phyloP scores from a whole-genome alignment of 345 rosid genomes.

The Hypericum perforatum region DNA sequence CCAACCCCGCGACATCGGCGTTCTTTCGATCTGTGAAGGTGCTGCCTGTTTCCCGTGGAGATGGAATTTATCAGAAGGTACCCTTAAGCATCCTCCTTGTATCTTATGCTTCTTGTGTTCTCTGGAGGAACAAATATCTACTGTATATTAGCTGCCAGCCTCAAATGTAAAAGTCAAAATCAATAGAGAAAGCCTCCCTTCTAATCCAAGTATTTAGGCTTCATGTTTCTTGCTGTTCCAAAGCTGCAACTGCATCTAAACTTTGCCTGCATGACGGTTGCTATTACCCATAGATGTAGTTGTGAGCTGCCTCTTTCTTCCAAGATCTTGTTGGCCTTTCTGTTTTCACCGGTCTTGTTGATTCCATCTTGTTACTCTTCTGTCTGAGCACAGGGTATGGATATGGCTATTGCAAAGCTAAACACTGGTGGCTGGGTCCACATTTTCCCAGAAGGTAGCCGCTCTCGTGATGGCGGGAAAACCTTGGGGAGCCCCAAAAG shows the following conservation, averaged over 20 bases:
- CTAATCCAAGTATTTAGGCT: too few species aligned
- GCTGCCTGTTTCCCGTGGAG: conserved; percentile 86
- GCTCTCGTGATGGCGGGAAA: conserved; percentile 91
- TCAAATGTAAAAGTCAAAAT: too few species aligned
- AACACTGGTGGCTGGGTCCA: conserved; percentile 96
- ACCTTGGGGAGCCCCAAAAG: conserved; percentile 74
- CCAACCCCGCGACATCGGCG: conserved; percentile 75
- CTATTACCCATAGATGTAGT: too few species aligned
- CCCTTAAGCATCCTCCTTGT: not conserved
- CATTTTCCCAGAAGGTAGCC: conserved; percentile 95
- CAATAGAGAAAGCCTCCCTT: too few species aligned
- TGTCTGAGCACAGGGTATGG: conserved; percentile 64
- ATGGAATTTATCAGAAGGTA: conserved; percentile 95
- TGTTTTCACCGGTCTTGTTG: not conserved
- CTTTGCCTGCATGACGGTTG: too few species aligned
- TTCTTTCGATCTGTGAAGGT: conserved; percentile 86
- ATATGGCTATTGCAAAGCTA: conserved; percentile 79
- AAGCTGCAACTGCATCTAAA: too few species aligned
- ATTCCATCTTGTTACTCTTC: conserved; percentile 7
- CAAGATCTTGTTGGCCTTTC: not conserved
- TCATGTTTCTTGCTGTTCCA: too few species aligned
- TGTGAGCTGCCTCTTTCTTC: not conserved
- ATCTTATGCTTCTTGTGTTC: too few species aligned
- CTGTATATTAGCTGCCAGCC: too few species aligned
- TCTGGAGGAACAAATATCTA: too few species aligned